Evolutionary conservation across 441 rosid species (phyloP).

Genomic region (Sinapis alba): DNA sequence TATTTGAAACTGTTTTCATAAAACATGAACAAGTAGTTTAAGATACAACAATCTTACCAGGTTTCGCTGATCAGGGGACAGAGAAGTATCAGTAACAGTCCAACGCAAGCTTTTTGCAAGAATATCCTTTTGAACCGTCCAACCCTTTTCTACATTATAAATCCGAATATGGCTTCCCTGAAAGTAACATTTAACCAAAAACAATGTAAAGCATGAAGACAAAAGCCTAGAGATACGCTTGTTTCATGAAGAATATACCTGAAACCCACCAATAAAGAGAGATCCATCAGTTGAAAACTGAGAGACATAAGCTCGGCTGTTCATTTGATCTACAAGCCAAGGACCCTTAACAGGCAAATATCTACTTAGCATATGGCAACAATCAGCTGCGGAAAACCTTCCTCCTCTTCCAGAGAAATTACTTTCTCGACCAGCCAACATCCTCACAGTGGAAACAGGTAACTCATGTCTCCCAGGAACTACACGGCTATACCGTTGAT

Average conservation of each 20-base stretch:
- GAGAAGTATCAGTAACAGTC: conserved; percentile 95
- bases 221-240: not conserved
- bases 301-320: conserved; percentile 67
- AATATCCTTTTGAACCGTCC: conserved; percentile 80
- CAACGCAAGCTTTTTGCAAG: conserved; percentile 67
- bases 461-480: not conserved
- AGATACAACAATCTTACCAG: conserved; percentile 39
- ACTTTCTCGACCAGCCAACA: not conserved
- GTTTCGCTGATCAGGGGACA: conserved; percentile 70
- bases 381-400: not conserved
- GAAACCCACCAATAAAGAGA: conserved; percentile 14
- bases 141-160: conserved; percentile 74
- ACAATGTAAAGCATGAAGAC: not conserved
- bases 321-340: conserved; percentile 50
- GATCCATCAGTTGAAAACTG: conserved; percentile 80
- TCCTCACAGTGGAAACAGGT: not conserved
- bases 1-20: no score
- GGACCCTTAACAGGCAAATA: conserved; percentile 48
- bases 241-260: not conserved
- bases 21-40: no score
- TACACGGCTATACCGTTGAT: not conserved
- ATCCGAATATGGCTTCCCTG: conserved; percentile 78
- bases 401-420: not conserved
- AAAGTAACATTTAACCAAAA: not conserved
- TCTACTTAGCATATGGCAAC: not conserved